Evolutionary conservation across 2,329 filamentous ascomycete genomes (phyloP), one percentile per base, ranked within the genome.

Genomic region (Paecilomyces sp.): DNA sequence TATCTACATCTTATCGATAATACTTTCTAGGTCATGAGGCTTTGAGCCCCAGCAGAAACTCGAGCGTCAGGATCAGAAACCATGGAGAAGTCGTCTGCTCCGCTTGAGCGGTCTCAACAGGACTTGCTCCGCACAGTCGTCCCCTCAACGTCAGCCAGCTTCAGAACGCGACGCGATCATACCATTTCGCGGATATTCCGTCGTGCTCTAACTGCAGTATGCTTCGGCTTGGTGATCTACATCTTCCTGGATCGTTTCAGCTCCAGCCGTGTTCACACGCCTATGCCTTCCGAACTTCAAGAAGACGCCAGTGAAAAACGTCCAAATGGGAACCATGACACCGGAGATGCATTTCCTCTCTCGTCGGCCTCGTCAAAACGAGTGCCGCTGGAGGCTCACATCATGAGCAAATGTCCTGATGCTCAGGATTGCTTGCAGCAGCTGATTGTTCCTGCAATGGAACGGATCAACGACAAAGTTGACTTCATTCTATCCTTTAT

Each of bases 391-490:
- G 94, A 99, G 74, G 90, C 91, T 59, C 93, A 97, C 74, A 94
- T 97, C 67, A 99, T 97, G 88, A 90, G 87, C 77, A 97, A 97
- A 81, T 99, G 94, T 70, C 92, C 93, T 0, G 94, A 99, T 75
- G 92, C 94, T 1, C 83, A 82, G 73, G 88, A 91, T 70, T 97
- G 93, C 69, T 80, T 99, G 22, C 85, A 86, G 62, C 80, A 92
- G 61, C 78, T 99, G 66, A 82, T 99, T 25, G 77, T 97, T 15
- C 94, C 94, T 0, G 84, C 88, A 24, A 97, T 99, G 92, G 86
- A 91, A 74, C 83, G 85, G 60, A 83, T 92, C 41, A 82, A 85
- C 62, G 85, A 91, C 64, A 94, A 95, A 74, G 91, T 97, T 62
- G 88, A 96, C 79, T 97, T 99, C 74, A 88, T 83, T 31, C 81